Conservation (phyloP, 2,329 filamentous ascomycete genomes). For the Microsporum ferrugineum region DNA sequence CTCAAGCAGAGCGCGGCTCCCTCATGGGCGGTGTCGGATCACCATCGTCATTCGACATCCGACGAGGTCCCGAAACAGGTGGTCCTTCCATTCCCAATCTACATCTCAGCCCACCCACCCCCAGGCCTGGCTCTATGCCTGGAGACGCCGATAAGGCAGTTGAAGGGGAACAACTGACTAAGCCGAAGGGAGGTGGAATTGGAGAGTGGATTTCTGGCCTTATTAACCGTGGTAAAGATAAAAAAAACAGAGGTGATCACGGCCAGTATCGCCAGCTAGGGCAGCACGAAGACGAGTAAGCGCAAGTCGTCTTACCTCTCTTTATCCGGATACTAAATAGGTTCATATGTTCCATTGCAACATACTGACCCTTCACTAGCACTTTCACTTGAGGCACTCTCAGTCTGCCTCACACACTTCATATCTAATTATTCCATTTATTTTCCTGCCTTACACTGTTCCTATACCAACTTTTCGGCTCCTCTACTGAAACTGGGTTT, state of each 20-base stretch:
- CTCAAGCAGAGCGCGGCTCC: conserved; percentile 69
- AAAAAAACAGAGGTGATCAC: conserved; percentile 29
- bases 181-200: conserved; percentile 42
- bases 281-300: conserved; percentile 34
- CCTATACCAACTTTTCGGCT: not conserved
- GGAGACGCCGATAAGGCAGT: not conserved
- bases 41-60: conserved; percentile 66
- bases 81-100: conserved; percentile 61
- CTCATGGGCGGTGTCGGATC: conserved; percentile 60
- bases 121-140: conserved; percentile 26
- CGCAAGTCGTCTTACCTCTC: not conserved
- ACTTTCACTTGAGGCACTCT: not conserved
- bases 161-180: conserved; percentile 23
- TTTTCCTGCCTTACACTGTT: not conserved
- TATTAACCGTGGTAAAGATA: conserved; percentile 41
- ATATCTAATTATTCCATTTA: not conserved
- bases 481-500: not conserved
- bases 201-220: conserved; percentile 60
- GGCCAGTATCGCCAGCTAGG: conserved; percentile 36
- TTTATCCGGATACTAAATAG: not conserved
- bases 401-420: not conserved
- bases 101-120: conserved; percentile 64
- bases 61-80: conserved; percentile 34
- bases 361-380: too few relatives aligned
- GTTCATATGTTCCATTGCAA: too few relatives aligned